phyloP scores from a whole-genome alignment of 2,329 filamentous ascomycete species.

The Colletotrichum musae region DNA sequence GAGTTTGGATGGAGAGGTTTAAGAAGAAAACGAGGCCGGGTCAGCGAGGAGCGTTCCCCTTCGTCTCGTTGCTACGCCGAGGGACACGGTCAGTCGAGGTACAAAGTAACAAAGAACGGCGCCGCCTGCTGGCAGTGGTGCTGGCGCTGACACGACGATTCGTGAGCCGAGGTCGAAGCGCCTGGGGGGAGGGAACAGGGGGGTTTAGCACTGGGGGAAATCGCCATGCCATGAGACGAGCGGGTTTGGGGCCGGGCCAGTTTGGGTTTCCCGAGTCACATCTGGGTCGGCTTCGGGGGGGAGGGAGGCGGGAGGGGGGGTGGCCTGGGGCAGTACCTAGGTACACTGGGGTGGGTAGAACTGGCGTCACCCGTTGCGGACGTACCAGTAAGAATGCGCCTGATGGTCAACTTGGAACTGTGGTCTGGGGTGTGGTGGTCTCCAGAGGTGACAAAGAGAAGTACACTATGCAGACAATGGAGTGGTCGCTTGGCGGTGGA shows the following conservation, averaged over 20 bases:
- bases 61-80: constrained; percentile 42
- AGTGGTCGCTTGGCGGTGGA: constrained; percentile 6
- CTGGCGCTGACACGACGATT: constrained; percentile 42
- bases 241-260: constrained; percentile 37
- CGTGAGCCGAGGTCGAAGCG: constrained; percentile 46
- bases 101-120: constrained; percentile 33
- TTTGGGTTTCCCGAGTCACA: constrained; percentile 28
- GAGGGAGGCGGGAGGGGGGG: neutral
- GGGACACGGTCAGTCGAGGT: constrained; percentile 40
- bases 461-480: constrained; percentile 8
- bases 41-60: constrained; percentile 31
- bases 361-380: constrained; percentile 31
- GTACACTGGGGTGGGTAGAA: constrained; percentile 1
- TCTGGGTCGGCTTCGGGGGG: constrained; percentile 16
- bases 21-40: constrained; percentile 43
- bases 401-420: constrained; percentile 31
- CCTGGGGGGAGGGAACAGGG: constrained; percentile 38
- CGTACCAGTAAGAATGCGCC: constrained; percentile 38
- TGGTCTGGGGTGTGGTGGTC: neutral
- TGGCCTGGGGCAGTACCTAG: constrained; percentile 28
- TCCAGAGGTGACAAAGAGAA: constrained; percentile 27
- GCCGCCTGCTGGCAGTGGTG: constrained; percentile 12
- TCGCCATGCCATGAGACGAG: constrained; percentile 33
- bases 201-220: constrained; percentile 30
- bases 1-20: constrained; percentile 42